phyloP scores from a whole-genome alignment of 2,329 filamentous ascomycete species.

The Daldinia eschscholtzii region DNA sequence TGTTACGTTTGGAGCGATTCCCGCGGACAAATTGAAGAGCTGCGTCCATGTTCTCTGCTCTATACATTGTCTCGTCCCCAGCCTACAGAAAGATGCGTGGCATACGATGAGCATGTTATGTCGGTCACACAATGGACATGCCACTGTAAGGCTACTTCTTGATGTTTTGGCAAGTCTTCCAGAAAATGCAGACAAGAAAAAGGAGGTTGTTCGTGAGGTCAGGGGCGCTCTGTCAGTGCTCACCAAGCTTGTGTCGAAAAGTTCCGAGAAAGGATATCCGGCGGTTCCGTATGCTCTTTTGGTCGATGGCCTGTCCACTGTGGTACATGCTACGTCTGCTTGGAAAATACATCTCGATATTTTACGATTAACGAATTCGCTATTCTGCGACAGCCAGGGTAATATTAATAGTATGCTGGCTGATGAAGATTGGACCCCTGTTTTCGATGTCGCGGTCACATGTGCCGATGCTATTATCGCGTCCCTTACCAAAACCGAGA shows the following conservation, averaged over 20 bases:
- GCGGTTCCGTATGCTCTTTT: conserved; percentile 69
- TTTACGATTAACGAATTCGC: conserved; percentile 66
- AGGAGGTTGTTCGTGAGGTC: conserved; percentile 67
- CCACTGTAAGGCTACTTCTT: conserved; percentile 74
- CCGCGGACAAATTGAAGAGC: conserved; percentile 69
- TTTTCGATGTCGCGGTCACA: conserved; percentile 70
- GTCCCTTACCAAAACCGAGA: conserved; percentile 41
- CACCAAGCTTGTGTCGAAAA: conserved; percentile 72
- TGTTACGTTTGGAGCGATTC: conserved; percentile 79
- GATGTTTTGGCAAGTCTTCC: conserved; percentile 69
- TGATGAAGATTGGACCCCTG: conserved; percentile 74
- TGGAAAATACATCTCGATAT: conserved; percentile 62
- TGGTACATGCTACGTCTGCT: conserved; percentile 60
- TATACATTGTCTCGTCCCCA: conserved; percentile 74
- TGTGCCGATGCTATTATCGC: conserved; percentile 60
- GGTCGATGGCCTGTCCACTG: conserved; percentile 67
- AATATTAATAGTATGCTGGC: conserved; percentile 68
- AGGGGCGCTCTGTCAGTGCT: conserved; percentile 73
- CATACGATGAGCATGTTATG: conserved; percentile 77
- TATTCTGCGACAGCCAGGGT: conserved; percentile 66
- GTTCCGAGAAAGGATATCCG: conserved; percentile 70
- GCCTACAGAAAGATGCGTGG: conserved; percentile 75
- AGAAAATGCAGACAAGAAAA: conserved; percentile 60
- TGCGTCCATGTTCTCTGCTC: conserved; percentile 79
- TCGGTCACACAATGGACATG: conserved; percentile 79